Evolutionary conservation across 2,329 filamentous ascomycete species (phyloP), one percentile per base, ranked within the genome.

Genomic region (Fusarium pseudocircinatum): DNA sequence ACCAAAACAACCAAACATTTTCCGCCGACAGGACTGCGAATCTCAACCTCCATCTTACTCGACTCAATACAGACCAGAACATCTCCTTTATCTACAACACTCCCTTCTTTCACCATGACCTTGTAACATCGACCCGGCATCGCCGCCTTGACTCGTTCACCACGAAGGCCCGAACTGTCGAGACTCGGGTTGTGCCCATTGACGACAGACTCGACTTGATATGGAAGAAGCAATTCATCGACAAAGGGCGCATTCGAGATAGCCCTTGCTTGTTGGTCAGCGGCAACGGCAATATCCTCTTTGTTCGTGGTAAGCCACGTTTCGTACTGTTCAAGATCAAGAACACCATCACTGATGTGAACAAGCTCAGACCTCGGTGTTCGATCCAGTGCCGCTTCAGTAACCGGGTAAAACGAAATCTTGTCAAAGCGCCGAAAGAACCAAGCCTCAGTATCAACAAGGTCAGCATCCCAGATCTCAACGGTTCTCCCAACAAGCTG

Each of bases 11-110:
- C 69, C 28, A 65, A 70, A 44, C 80, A 78, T 39, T 20, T 76
- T 7, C 81, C 81, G 24, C 52, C 60, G 0, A 73, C 56, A 2
- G 77, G 78, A 43, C 80, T 81, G n/a, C 68, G 72, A 56, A 82
- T 80, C 47, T 81, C 78, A n/a, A 82, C 69, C 57, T 82, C 81
- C 81, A 82, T 82, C 75, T 82, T 82, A 58, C 79, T 82, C n/a
- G 81, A 81, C 65, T 82, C 81, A 28, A 82, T 74, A 70, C 72
- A 82, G 20, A 81, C 79, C 49, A 82, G 28, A 10, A 78, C 60
- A 30, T 81, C 81, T 10, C 77, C 81, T 30, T 78, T 73, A 16
- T 72, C 54, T 5, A 82, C 76, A 15, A 56, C 36, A 9, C 76
- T 70, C 2, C 75, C 77, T 28, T 76, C 74, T 40, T 72, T 70